These are phyloP conservation scores for Curvularia hawaiiensis DNA, from an alignment of 2,329 filamentous ascomycete genomes.

Conservation along the genomic window DNA sequence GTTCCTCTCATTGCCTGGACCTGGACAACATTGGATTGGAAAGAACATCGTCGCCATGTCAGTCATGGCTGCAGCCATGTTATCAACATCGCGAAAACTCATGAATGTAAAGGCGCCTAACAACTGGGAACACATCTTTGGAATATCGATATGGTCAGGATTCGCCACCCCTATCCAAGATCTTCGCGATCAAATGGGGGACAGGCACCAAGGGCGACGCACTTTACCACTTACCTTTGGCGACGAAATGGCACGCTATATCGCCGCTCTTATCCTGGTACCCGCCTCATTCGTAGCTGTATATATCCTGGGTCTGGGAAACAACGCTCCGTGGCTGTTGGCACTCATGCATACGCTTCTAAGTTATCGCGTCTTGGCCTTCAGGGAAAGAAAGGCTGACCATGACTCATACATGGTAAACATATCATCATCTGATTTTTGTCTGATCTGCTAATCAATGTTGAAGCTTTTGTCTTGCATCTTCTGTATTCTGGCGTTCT, in stretches of 20 bases:
- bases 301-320: background rate
- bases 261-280: background rate
- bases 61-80: background rate
- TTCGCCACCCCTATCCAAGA: background rate
- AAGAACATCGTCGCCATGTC: background rate
- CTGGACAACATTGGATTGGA: background rate
- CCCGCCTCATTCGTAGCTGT: background rate
- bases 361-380: background rate
- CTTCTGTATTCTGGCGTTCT: background rate
- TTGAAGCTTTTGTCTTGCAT: background rate
- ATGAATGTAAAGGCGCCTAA: background rate
- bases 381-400: background rate
- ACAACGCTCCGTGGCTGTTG: background rate
- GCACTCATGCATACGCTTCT: background rate
- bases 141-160: background rate
- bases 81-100: background rate
- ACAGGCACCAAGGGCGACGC: background rate
- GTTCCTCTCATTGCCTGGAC: background rate
- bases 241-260: background rate
- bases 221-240: background rate
- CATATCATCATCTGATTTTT: background rate
- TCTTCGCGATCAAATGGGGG: background rate
- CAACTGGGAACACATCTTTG: background rate
- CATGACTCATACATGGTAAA: background rate
- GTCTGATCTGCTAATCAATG: background rate